phyloP scores from a whole-genome alignment of 192 early-diverging fungal species.

The Linderina pennispora region DNA sequence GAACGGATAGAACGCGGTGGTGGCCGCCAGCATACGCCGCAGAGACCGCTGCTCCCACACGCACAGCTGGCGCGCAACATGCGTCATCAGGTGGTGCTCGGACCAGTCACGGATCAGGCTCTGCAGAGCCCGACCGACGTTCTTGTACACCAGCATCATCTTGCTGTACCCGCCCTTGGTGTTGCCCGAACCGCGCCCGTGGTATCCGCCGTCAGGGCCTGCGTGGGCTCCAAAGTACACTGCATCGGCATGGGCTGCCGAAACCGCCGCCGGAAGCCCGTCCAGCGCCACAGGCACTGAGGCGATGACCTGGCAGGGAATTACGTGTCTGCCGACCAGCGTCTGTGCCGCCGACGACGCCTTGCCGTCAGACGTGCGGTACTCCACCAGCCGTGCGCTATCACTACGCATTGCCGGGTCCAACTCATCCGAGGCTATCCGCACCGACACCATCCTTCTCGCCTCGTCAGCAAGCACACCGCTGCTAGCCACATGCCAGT shows the following conservation, averaged over 20 bases:
- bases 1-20: slow-evolving; percentile 35
- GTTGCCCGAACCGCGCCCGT: slow-evolving; percentile 1
- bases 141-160: slow-evolving; percentile 35
- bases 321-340: slow-evolving; percentile 35
- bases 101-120: slow-evolving; percentile 44
- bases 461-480: slow-evolving; percentile 39
- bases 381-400: background rate
- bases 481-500: slow-evolving; percentile 36
- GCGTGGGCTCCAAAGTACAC: slow-evolving; percentile 38
- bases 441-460: slow-evolving; percentile 42
- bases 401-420: slow-evolving; percentile 37
- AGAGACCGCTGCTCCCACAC: slow-evolving; percentile 34
- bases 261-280: slow-evolving; percentile 23
- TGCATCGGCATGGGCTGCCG: slow-evolving; percentile 30
- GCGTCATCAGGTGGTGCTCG: slow-evolving; percentile 45
- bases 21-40: slow-evolving; percentile 30
- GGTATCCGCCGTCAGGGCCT: slow-evolving; percentile 37
- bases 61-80: slow-evolving; percentile 33
- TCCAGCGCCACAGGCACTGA: slow-evolving; percentile 36
- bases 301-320: slow-evolving; percentile 43
- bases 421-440: slow-evolving; percentile 40
- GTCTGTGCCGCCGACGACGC: slow-evolving; percentile 7
- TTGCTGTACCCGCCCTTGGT: slow-evolving; percentile 31
- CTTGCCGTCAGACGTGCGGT: background rate
- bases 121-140: slow-evolving; percentile 34